These are phyloP conservation scores for Heracleum sosnowskyi DNA, from an alignment of 129 eudicot genomes.

Conservation along the genomic window DNA sequence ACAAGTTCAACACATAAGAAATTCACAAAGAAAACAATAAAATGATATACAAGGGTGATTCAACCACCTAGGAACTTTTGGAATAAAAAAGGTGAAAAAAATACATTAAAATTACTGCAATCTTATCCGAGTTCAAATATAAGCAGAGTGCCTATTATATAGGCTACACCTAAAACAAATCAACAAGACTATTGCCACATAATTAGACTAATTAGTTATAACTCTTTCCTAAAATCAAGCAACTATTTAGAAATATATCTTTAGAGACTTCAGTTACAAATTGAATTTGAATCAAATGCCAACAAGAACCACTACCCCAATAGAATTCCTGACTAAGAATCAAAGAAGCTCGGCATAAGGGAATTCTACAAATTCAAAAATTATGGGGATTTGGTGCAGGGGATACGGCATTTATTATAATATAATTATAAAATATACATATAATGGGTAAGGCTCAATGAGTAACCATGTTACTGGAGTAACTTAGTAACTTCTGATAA, in stretches of 20 bases:
- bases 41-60: background rate
- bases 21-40: background rate
- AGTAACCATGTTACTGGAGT: no score
- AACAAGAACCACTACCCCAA: background rate
- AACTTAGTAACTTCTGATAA: no score
- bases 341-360: no score
- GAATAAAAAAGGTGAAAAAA: background rate
- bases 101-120: background rate
- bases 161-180: background rate
- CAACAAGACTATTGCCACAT: background rate
- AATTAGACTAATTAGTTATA: background rate
- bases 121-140: background rate
- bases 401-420: no score
- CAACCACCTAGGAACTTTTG: background rate
- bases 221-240: background rate
- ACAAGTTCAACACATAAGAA: background rate
- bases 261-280: no score
- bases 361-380: no score
- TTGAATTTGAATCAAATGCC: no score
- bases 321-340: background rate
- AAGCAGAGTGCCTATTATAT: background rate
- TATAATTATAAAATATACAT: no score
- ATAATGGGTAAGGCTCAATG: no score
- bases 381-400: no score
- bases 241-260: background rate